Evolutionary conservation across 306 rosid genomes (phyloP), one percentile per base, ranked within the genome.

Genomic region (Fagus sylvatica): DNA sequence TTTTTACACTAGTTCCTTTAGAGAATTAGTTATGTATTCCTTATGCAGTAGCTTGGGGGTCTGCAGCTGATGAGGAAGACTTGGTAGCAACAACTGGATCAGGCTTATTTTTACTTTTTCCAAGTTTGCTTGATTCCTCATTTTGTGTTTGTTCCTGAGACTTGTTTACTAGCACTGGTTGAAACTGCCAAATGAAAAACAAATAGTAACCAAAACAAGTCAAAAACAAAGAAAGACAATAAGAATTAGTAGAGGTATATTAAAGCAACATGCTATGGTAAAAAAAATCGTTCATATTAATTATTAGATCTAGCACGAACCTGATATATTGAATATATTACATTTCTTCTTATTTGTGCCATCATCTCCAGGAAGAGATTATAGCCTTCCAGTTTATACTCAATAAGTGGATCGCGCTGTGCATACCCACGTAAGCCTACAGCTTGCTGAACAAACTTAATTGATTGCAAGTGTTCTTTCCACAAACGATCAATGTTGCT

Each of bases 321-420:
- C 98, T 91, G 99, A 80, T 95, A 95, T 36, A 95, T 91, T 37
- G 99, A 93, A 84, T 91, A 95, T 36, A 95, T 95, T 73, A 95
- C 99, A 76, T 95, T 95, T 85, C 99, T 91, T 88, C 99, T 87
- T 54, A 95, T 79, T 53, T 95, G 98, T 65, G 98, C 99, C 99
- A 95, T 95, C 99, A 95, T 95, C 55, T 95, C 99, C 79, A 95
- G 85, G 96, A 95, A 95, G 84, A 95, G 98, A 86, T 95, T 92
- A 71, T 93, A 95, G 55, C 98, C 99, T 89, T 95, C 99, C 13
- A 95, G 96, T 79, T 93, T 95, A 78, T 95, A 95, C 85, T 95
- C 98, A 30, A 95, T 95, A 69, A 95, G 99, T 71, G 99, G 99
- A 80, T 91, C 99, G 55, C 98, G 84, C 69, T 93, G 99, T 4